Evolutionary conservation across 116 monocot genomes (phyloP), one percentile per base, ranked within the genome.

Genomic region (Iris pallida): DNA sequence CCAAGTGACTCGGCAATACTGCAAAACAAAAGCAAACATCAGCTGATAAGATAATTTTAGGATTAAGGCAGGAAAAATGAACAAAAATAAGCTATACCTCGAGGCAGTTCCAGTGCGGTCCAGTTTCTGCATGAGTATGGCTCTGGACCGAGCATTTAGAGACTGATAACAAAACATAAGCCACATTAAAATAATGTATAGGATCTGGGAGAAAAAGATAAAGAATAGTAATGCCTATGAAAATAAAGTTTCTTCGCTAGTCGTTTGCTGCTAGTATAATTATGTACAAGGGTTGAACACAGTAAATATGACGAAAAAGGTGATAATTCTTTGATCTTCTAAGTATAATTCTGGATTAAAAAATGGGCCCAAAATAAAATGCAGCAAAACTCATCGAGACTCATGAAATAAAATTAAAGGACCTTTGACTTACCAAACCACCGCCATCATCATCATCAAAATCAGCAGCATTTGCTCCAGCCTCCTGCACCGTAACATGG

Each of bases 381-480:
- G 30, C 30, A 30, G 30, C 30, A 30, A 30, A 30, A 30, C 30
- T 30, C 30, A 1, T 30, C 3, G 30, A 30, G 30, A 30, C 2
- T 1, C 30, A 30, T 30, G 49, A 51, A 51, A 51, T 9, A 13
- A 13, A 4, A 51, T 6, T n/a, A 48, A 64, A 64, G 46, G 9
- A 64, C 8, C 64, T 15, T 17, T 42, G 47, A 60, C 71, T 60
- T 20, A 71, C 71, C 90, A 94, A 77, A 52, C 90, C 90, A 76
- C 94, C 90, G 61, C 94, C 90, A 70, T 90, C 94, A 60, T 94
- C 94, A 73, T 94, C 94, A 81, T 90, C 94, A 72, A 94, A 81
- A 57, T 94, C 90, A 64, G 81, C 81, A 73, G 83, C 64, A 83
- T 78, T 79, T 71, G 88, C 63, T 56, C 79, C 85, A 72, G 71